Base-by-base conservation (phyloP, 768 basidiomycete genomes). In the Leccinellum albellum region DNA sequence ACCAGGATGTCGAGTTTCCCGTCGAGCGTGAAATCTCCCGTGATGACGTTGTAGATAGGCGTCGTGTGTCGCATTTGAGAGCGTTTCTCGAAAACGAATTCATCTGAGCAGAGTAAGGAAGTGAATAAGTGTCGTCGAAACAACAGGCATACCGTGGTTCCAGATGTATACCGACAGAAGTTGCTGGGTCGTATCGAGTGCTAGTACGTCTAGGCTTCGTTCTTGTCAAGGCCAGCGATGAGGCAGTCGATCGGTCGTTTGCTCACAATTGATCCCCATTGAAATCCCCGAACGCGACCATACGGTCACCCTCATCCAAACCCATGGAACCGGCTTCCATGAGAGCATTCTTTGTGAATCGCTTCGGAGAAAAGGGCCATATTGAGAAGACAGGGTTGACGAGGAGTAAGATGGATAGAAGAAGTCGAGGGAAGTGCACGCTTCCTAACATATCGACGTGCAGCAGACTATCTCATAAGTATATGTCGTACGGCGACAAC, bases 211-310 rank as follows among this genome's bases (percentile, higher is more conserved):
- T 60, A 92, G 70, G 63, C 94, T 97, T 64, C 24, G 53, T 48
- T 46, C 40, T 26, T 29, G 45, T 50, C 33, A 32, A 31, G 50
- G 51, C 48, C 29, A 29, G 28, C 20, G 42, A 23, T 40, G 49
- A 31, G 13, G 7, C 10, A 29, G 40, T 47, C 33, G 28, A 12
- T 21, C 10, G 5, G 17, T 17, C 37, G 48, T 44, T 57, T 20
- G 75, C 91, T 68, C 70, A 97, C 94, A 91, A 89, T 70, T 98
- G 94, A 72, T 98, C 94, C 5, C 91, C 94, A 70, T 98, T 86
- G 72, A 95, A 96, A 75, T 99, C 96, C 31, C 94, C 97, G 64
- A 92, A 91, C 8, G 94, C 95, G 58, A 92, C 79, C 20, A 97
- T 81, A 51, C 89, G 80, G 26, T 84, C 86, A 53, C 84, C 81